Base-by-base conservation (phyloP, 345 rosid genomes). In the Mallotus nudiflorus region DNA sequence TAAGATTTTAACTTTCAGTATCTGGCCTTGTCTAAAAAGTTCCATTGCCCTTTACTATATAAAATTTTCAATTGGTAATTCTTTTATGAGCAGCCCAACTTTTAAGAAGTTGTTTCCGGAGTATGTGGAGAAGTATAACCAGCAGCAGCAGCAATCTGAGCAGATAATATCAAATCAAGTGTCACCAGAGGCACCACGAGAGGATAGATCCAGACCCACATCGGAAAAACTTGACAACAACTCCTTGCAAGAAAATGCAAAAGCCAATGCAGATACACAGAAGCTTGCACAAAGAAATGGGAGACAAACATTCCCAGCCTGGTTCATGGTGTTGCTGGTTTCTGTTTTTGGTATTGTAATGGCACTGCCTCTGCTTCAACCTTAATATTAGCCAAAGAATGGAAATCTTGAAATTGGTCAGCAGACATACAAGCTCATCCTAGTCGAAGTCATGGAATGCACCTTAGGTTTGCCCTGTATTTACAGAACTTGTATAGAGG, bases 311-410 rank as follows among this genome's bases (percentile, higher is more conserved):
- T 82, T 92, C 28, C 97, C 99, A 6, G 84, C 97, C 16, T 91
- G 99, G 98, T 73, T 91, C 84, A 77, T 89, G 88, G 53, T 96
- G 59, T 75, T 92, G 79, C 88, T 96, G 76, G 82, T 96, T 69
- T 96, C 98, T 9, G 82, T 91, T 74, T 88, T 92, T 37, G 98
- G 99, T 39, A 68, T 92, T 20, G 96, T 96, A 67, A 96, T 96
- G 99, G 93, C 99, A 1, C 80, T 96, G 80, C 99, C 99, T 28
- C 80, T 96, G 75, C 97, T 96, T 67, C 98, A 96, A 74, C 93
- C 89, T 73, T 92, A 82, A 89, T 29, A 37, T n/a, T 2, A 33
- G 1, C n/a, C 7, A 33, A 45, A 48, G 33, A 67, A 51, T 31
- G 73, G 48, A 49, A 73, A 67, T 12, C 54, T 50, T 59, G 33